These are phyloP conservation scores for Epichloe gansuensis DNA, from an alignment of 2,329 filamentous ascomycete genomes.

Conservation along the genomic window DNA sequence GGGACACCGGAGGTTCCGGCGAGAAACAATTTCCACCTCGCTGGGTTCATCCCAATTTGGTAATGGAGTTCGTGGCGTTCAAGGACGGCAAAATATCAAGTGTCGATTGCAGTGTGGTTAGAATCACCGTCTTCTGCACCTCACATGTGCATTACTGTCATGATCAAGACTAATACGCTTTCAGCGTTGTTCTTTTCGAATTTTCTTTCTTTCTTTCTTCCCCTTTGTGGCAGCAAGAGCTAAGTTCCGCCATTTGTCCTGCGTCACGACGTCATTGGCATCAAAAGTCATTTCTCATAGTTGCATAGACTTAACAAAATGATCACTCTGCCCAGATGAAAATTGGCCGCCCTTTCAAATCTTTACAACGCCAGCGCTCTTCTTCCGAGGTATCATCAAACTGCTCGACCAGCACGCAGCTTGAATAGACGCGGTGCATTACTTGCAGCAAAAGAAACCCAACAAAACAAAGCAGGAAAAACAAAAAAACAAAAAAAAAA, in stretches of 20 bases:
- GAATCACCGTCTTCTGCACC: neutral
- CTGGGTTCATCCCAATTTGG: neutral
- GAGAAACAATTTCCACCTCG: too few species aligned
- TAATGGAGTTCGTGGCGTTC: neutral
- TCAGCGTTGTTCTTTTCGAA: neutral
- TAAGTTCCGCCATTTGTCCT: neutral
- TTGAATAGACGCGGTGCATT: neutral
- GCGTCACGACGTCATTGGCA: neutral
- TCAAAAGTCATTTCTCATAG: slow-evolving; percentile 2
- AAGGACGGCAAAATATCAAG: neutral
- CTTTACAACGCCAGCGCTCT: slow-evolving; percentile 9
- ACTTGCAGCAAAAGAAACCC: neutral
- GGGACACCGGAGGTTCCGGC: too few species aligned
- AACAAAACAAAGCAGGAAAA: neutral
- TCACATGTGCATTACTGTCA: neutral
- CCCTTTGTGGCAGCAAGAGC: neutral
- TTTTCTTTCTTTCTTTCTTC: neutral
- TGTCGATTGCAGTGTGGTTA: neutral
- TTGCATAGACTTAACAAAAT: neutral
- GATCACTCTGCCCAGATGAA: neutral
- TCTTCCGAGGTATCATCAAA: neutral
- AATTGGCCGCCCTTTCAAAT: neutral
- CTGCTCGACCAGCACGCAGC: slow-evolving; percentile 14
- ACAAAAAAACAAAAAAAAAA: neutral
- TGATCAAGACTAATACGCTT: neutral